Evolutionary conservation across 495 filamentous ascomycete species (phyloP), one percentile per base, ranked within the genome.

Genomic region (Bacidia rubella): DNA sequence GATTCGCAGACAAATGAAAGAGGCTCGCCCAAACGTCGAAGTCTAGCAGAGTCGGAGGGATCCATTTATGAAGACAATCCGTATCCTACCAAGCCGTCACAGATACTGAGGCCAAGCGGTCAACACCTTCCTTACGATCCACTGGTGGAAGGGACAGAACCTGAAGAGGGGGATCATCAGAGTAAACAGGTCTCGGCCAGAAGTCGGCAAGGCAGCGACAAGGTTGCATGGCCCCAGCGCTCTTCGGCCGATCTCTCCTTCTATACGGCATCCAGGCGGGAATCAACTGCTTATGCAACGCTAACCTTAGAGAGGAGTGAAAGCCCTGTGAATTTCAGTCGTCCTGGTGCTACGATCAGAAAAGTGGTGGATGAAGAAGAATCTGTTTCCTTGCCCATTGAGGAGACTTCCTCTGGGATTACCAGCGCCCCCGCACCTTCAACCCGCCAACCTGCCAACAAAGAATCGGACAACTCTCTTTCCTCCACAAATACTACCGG

Each of bases 41-140:
- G 65, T 45, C 59, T 66, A 11, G 64, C 55, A 20, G 66, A 67
- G 11, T 57, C 68, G 49, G 58, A 71, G 50, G 67, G 70, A 50
- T 57, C 60, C 3, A 59, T 73, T 35, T 73, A 74, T 58, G 63
- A 62, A 21, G 61, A 65, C 29, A 72, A 65, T 11, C 72, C 74
- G 15, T 77, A 69, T 56, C 74, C 74, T 17, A 76, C 74, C 29
- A 74, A 74, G 46, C 71, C 74, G 26, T 73, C 70, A 51, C 74
- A 76, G 49, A 65, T 76, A 11, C 62, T 77, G 40, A 55, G 71
- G 45, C 74, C 74, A 15, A 66, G 54, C 24, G n/a, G 25, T 22
- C 26, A 24, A 26, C 42, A 43, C 54, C 46, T 44, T 12, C 23
- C 40, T 5, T 49, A n/a, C 26, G 47, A 40, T 39, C 35, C 32